phyloP scores from a whole-genome alignment of 2,329 filamentous ascomycete genomes.

The Clarireedia paspali region DNA sequence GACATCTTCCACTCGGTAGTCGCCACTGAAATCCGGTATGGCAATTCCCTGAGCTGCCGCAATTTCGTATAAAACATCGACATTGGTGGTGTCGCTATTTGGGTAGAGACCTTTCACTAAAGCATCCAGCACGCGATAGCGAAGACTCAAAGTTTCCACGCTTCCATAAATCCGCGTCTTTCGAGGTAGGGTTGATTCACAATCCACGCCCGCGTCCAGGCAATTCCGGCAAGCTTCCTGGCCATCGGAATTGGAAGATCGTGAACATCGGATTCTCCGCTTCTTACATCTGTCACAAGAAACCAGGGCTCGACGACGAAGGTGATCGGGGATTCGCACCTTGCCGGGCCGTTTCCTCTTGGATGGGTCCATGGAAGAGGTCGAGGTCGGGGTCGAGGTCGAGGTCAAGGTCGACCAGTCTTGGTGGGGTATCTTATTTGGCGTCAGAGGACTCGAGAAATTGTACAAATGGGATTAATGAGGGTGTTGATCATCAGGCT shows the following conservation, averaged over 20 bases:
- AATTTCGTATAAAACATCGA: conserved; percentile 34
- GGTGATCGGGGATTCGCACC: conserved; percentile 30
- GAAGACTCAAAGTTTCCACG: conserved; percentile 36
- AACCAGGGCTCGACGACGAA: conserved; percentile 30
- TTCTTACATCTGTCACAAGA: conserved; percentile 34
- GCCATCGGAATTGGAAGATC: conserved; percentile 19
- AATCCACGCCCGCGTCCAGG: conserved; percentile 31
- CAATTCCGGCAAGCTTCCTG: conserved; percentile 34
- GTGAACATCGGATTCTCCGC: conserved; percentile 30
- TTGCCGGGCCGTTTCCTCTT: conserved; percentile 23
- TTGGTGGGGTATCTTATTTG: background rate
- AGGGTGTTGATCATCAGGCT: too few species aligned
- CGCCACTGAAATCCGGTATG: conserved; percentile 30
- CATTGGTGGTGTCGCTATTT: conserved; percentile 31
- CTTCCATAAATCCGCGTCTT: conserved; percentile 39
- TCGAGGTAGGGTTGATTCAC: conserved; percentile 36
- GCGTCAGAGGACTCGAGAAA: background rate
- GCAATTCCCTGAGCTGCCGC: conserved; percentile 32
- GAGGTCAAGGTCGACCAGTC: background rate
- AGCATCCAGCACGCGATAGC: conserved; percentile 36
- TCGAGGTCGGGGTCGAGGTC: too few species aligned
- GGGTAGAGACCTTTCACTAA: conserved; percentile 36
- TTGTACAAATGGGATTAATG: too few species aligned
- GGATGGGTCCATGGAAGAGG: background rate
- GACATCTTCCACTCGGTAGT: conserved; percentile 19